phyloP scores from a whole-genome alignment of 257 asterid species.

The Primulina eburnea region DNA sequence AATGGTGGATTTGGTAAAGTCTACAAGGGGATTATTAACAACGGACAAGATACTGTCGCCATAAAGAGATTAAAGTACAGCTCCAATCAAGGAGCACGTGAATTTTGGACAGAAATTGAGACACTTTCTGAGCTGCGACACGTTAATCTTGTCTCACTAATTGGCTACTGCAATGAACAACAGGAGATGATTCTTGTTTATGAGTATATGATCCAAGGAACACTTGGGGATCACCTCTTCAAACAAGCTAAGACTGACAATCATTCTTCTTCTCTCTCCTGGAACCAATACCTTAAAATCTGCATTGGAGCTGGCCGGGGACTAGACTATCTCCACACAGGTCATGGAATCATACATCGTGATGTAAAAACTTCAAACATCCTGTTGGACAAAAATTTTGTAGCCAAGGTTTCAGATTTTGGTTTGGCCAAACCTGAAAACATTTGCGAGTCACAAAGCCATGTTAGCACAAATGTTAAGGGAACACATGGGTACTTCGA shows the following conservation, averaged over 20 bases:
- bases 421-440: conserved; percentile 39
- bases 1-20: conserved; percentile 40
- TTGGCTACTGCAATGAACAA: conserved; percentile 39
- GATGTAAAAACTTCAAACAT: conserved; percentile 45
- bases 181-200: conserved; percentile 34
- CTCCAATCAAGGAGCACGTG: conserved; percentile 35
- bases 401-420: conserved; percentile 41
- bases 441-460: conserved; percentile 22
- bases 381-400: conserved; percentile 35
- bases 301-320: conserved; percentile 39
- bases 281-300: conserved; percentile 35
- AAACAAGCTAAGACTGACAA: no score
- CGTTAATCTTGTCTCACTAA: conserved; percentile 36
- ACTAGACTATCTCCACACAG: conserved; percentile 35
- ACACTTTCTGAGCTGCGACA: conserved; percentile 35
- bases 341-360: conserved; percentile 36
- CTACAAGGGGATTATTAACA: conserved; percentile 30
- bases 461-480: conserved; percentile 34
- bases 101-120: conserved; percentile 35
- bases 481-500: conserved; percentile 40
- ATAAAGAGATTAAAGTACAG: conserved; percentile 30
- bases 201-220: conserved; percentile 36
- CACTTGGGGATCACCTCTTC: conserved; percentile 36
- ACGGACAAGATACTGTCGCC: conserved; percentile 26
- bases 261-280: conserved; percentile 20